phyloP scores from a whole-genome alignment of 345 rosid genomes.

The Citropsis articulata region DNA sequence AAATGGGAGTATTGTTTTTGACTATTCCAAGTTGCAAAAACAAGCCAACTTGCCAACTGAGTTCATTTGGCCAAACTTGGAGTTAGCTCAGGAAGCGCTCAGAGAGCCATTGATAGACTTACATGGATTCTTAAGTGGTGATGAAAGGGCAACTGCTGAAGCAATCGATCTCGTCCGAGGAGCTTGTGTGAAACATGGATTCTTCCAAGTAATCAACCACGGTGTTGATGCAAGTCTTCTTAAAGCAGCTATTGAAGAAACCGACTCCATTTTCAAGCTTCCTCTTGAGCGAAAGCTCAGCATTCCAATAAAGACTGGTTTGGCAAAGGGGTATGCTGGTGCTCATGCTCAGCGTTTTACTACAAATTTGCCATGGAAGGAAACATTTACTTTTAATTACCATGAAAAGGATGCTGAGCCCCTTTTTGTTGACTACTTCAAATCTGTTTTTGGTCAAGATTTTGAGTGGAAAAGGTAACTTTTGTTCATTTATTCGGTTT shows the following conservation, averaged over 20 bases:
- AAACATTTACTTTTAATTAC: slow-evolving; percentile 46
- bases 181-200: slow-evolving; percentile 57
- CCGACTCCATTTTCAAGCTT: slow-evolving; percentile 38
- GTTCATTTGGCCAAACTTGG: slow-evolving; percentile 51
- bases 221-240: slow-evolving; percentile 44
- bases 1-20: slow-evolving; percentile 15
- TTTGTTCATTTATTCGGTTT: neutral
- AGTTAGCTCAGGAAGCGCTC: slow-evolving; percentile 27
- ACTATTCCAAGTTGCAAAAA: slow-evolving; percentile 30
- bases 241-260: slow-evolving; percentile 29
- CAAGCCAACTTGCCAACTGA: slow-evolving; percentile 36
- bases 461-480: slow-evolving; percentile 47
- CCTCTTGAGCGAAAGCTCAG: slow-evolving; percentile 41
- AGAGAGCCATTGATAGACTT: slow-evolving; percentile 53
- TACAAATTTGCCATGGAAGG: slow-evolving; percentile 68
- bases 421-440: slow-evolving; percentile 40
- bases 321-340: slow-evolving; percentile 41
- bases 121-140: slow-evolving; percentile 38
- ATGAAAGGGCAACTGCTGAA: slow-evolving; percentile 23
- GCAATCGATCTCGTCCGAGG: slow-evolving; percentile 37
- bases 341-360: slow-evolving; percentile 53
- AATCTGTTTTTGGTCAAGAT: slow-evolving; percentile 40
- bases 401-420: slow-evolving; percentile 11
- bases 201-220: slow-evolving; percentile 58
- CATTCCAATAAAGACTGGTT: slow-evolving; percentile 31